Percentiles rank a stretch among this genome's conserved stretches.
phyloP scores from a whole-genome alignment of 768 basidiomycete species.

The Gelatoporia subvermispora region DNA sequence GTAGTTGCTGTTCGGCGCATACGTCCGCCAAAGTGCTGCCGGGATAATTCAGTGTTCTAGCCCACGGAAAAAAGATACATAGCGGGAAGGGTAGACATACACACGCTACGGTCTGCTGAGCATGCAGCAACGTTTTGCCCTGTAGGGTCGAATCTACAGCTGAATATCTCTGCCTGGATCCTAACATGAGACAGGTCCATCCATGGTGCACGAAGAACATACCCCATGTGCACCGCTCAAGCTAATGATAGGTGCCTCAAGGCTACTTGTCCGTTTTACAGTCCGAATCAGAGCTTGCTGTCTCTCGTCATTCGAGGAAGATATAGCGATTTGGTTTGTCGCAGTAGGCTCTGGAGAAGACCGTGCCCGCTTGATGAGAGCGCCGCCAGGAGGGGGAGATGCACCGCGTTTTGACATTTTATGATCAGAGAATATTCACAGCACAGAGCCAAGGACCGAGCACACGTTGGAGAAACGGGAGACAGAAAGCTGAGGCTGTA shows the following conservation, averaged over 20 bases:
- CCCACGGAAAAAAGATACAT: not conserved
- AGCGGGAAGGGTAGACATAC: constrained; percentile 42
- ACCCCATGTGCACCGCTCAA: constrained; percentile 85
- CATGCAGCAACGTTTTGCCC: constrained; percentile 93
- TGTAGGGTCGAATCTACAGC: constrained; percentile 90
- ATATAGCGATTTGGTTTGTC: constrained; percentile 71
- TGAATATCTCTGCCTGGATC: constrained; percentile 74
- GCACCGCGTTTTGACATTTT: constrained; percentile 68
- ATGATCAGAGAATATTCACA: not conserved
- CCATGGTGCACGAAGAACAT: constrained; percentile 25
- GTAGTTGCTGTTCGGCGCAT: constrained; percentile 90
- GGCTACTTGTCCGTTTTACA: constrained; percentile 86
- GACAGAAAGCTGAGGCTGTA: too few relatives aligned
- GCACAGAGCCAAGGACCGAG: too few relatives aligned
- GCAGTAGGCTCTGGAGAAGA: constrained; percentile 39
- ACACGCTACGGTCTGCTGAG: constrained; percentile 85
- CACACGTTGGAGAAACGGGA: too few relatives aligned
- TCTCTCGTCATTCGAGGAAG: constrained; percentile 66
- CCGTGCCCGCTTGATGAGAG: constrained; percentile 59
- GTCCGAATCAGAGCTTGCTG: constrained; percentile 78
- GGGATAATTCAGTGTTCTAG: not conserved
- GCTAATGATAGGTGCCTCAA: constrained; percentile 92
- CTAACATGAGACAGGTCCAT: not conserved
- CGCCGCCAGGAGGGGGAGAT: constrained; percentile 50
- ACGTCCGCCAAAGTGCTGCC: constrained; percentile 85